Evolutionary conservation across 2,329 filamentous ascomycete genomes (phyloP), one percentile per base, ranked within the genome.

Genomic region (Geosmithia putterillii): DNA sequence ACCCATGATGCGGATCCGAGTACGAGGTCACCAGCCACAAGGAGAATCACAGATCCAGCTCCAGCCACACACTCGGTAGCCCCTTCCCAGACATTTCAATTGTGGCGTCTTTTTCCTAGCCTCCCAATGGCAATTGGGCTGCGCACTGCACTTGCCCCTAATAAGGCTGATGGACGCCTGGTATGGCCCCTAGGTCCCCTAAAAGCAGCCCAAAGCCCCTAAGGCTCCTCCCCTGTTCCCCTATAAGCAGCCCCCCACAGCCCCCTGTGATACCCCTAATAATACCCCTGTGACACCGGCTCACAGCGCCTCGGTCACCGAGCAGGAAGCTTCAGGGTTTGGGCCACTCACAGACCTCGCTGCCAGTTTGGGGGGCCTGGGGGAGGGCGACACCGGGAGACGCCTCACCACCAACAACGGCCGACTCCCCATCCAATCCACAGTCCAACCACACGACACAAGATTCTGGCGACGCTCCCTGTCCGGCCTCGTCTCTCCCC

Each of bases 391-490:
- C 28, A 32, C 28, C 10, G 47, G 38, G 51, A 56, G 61, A 64
- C 64, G 61, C 62, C 61, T 65, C 63, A 63, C 54, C 56, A 54
- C 52, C 49, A 50, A n/a, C 50, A 52, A 28, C n/a, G 7, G 18
- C 54, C 55, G 53, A 57, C 59, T 49, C 58, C 54, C 52, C 50
- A 52, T 38, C 36, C 15, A 18, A 28, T 41, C 22, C 22, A 23
- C 22, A 41, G n/a, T 41, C 36, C 22, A 18, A 41, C 39, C 39
- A 41, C 39, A 41, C 22, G 39, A 25, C 21, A 28, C 21, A 41
- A 32, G 22, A 38, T 18, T 21, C 37, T 39, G 21, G 12, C 18
- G 39, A 41, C 20, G 21, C 21, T 21, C 41, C 43, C 32, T 18
- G 15, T 9, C 22, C 47, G 46, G 47, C 46, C 45, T 50, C 46